phyloP scores from a whole-genome alignment of 148 eudicot genomes.

The Rheum nobile region DNA sequence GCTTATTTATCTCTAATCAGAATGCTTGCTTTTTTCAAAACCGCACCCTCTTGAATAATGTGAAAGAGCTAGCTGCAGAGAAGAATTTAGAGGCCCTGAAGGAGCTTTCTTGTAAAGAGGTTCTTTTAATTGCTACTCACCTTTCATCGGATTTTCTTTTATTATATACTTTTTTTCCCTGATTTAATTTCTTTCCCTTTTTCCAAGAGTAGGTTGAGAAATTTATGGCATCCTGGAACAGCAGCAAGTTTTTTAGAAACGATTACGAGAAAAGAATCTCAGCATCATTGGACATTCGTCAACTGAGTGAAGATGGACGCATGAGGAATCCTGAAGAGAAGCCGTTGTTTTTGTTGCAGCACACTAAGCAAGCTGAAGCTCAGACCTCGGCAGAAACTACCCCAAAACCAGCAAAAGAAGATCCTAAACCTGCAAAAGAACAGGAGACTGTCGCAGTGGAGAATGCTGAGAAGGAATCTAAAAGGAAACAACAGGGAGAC shows the following conservation, averaged over 20 bases:
- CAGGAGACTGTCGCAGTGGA: conserved; percentile 11
- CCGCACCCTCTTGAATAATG: conserved; percentile 19
- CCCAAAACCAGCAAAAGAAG: conserved; percentile 42
- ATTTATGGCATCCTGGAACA: conserved; percentile 61
- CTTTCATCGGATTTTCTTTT: background rate
- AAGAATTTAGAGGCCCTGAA: conserved; percentile 38
- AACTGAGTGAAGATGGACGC: conserved; percentile 71
- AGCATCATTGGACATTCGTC: conserved; percentile 54
- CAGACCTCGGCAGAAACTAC: conserved; percentile 18
- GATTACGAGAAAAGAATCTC: conserved; percentile 68
- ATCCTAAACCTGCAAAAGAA: conserved; percentile 13
- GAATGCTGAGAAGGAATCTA: conserved; percentile 24
- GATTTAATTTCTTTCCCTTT: background rate
- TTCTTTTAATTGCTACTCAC: background rate
- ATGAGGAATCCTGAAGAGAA: conserved; percentile 72
- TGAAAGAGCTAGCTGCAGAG: conserved; percentile 35
- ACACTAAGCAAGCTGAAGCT: conserved; percentile 19
- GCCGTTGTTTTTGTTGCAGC: conserved; percentile 40
- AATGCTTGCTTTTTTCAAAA: conserved; percentile 26
- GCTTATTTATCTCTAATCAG: conserved; percentile 15
- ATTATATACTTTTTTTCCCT: background rate
- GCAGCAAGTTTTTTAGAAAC: conserved; percentile 45
- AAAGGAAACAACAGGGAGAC: conserved; percentile 17
- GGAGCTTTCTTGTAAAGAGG: conserved; percentile 29
- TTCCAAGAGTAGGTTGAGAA: conserved; percentile 44